Evolutionary conservation across 164 flowering plant genomes (phyloP).

Genomic region (Chloranthus sessilifolius): DNA sequence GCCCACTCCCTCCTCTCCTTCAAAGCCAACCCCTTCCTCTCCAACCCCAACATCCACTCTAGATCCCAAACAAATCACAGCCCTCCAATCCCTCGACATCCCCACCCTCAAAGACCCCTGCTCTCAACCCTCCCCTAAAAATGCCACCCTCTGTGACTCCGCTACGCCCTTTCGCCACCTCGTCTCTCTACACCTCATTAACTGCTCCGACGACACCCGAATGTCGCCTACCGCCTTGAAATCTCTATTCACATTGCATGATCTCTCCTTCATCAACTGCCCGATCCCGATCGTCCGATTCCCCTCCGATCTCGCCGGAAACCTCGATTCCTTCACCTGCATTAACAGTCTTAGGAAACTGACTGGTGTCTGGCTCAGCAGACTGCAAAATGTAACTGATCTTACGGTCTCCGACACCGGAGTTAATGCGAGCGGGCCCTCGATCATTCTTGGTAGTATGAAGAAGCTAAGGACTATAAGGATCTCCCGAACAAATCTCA

Average conservation of each 20-base stretch:
- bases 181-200: slow-evolving; percentile 60
- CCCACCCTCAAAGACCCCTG: slow-evolving; percentile 83
- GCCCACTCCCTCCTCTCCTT: slow-evolving; percentile 10
- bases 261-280: slow-evolving; percentile 64
- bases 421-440: slow-evolving; percentile 56
- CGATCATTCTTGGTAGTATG: slow-evolving; percentile 48
- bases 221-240: slow-evolving; percentile 70
- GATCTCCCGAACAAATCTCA: slow-evolving; percentile 58
- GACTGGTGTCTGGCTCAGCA: slow-evolving; percentile 70
- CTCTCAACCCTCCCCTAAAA: slow-evolving; percentile 35
- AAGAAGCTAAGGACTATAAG: slow-evolving; percentile 50
- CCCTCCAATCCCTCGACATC: slow-evolving; percentile 77
- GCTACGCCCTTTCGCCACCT: slow-evolving; percentile 77
- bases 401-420: slow-evolving; percentile 48
- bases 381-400: slow-evolving; percentile 58
- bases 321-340: slow-evolving; percentile 67
- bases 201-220: slow-evolving; percentile 74
- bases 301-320: slow-evolving; percentile 53
- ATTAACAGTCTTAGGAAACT: slow-evolving; percentile 47
- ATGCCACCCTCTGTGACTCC: slow-evolving; percentile 64
- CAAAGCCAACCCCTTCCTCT: slow-evolving; percentile 12
- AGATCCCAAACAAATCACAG: slow-evolving; percentile 78
- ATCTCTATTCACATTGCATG: slow-evolving; percentile 61
- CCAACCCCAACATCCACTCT: slow-evolving; percentile 36
- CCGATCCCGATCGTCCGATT: slow-evolving; percentile 50